Percentiles rank a stretch among this genome's conserved stretches.
Conservation (phyloP, 257 asterid species). For the Solanum corneliomulleri region DNA sequence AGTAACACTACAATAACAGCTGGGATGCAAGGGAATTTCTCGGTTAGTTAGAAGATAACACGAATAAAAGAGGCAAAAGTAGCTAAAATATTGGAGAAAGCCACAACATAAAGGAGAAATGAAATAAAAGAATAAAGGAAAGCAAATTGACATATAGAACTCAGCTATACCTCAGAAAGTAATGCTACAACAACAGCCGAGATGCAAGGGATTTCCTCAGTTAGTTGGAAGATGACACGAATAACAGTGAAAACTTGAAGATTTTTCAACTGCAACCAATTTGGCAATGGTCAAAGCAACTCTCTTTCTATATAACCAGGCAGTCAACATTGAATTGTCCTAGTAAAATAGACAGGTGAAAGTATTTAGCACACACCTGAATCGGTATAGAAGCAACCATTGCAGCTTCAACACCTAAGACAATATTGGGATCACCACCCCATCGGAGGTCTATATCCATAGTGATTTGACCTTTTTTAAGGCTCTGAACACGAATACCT, state of each 20-base stretch:
- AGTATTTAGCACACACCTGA: conserved; percentile 46
- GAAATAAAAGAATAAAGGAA: neutral
- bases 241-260: conserved; percentile 89
- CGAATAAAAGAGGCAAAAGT: conserved; percentile 30
- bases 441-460: conserved; percentile 97
- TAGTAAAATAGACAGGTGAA: neutral
- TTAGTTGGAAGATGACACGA: conserved; percentile 91
- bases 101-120: neutral
- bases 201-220: conserved; percentile 96
- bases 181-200: conserved; percentile 98
- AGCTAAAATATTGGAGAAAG: neutral
- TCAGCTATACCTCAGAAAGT: conserved; percentile 69
- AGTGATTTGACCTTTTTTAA: conserved; percentile 92
- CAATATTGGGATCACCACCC: conserved; percentile 98
- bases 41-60: conserved; percentile 88
- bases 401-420: conserved; percentile 94
- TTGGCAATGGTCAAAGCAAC: conserved; percentile 2
- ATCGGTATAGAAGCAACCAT: conserved; percentile 93
- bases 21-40: conserved; percentile 92
- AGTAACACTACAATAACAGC: conserved; percentile 97
- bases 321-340: neutral
- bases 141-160: neutral
- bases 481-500: conserved; percentile 99
- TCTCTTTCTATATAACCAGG: neutral
- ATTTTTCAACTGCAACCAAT: conserved; percentile 77